A percentile compares a stretch with the other conserved stretches of the same genome.
Evolutionary conservation across 1,284 basidiomycete species (phyloP).

Genomic region (Rhodotorula mucilaginosa): DNA sequence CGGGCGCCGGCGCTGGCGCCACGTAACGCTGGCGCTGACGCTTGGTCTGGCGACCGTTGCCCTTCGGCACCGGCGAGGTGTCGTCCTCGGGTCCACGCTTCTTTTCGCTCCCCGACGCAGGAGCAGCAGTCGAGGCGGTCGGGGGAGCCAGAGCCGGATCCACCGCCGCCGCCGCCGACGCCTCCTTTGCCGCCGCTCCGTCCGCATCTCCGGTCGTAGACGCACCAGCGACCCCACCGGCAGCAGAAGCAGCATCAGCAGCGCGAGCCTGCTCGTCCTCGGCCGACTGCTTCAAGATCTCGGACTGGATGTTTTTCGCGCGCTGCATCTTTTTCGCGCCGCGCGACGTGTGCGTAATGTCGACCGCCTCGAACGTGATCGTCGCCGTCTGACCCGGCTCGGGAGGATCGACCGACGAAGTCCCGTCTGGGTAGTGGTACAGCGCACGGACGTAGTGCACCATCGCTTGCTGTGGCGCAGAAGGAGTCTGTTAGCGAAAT

Average conservation of each 20-base stretch:
- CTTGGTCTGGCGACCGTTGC: too few species aligned
- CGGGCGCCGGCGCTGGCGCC: too few species aligned
- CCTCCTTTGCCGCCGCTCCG: not conserved
- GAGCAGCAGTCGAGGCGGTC: too few species aligned
- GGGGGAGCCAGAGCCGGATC: too few species aligned
- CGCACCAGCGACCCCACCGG: not conserved
- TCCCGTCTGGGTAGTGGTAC: slow-evolving; percentile 26
- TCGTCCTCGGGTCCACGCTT: too few species aligned
- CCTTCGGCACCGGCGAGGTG: too few species aligned
- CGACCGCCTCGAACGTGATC: slow-evolving; percentile 21
- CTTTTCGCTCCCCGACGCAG: too few species aligned
- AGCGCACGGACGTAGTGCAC: slow-evolving; percentile 25
- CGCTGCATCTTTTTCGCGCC: slow-evolving; percentile 3
- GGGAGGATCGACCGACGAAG: slow-evolving; percentile 20
- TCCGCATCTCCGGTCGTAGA: not conserved
- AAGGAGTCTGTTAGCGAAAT: not conserved
- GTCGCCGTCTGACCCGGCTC: slow-evolving; percentile 4
- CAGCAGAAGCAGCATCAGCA: not conserved
- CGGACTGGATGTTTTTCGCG: not conserved
- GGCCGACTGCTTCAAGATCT: not conserved
- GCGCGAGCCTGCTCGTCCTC: not conserved
- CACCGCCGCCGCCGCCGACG: too few species aligned
- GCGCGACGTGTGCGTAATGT: slow-evolving; percentile 9
- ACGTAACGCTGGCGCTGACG: too few species aligned
- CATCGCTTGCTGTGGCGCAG: slow-evolving; percentile 22